Percentiles rank a stretch among this genome's conserved stretches.
These are phyloP conservation scores for Hebeloma cylindrosporum DNA, from an alignment of 768 basidiomycete genomes.

Conservation along the genomic window DNA sequence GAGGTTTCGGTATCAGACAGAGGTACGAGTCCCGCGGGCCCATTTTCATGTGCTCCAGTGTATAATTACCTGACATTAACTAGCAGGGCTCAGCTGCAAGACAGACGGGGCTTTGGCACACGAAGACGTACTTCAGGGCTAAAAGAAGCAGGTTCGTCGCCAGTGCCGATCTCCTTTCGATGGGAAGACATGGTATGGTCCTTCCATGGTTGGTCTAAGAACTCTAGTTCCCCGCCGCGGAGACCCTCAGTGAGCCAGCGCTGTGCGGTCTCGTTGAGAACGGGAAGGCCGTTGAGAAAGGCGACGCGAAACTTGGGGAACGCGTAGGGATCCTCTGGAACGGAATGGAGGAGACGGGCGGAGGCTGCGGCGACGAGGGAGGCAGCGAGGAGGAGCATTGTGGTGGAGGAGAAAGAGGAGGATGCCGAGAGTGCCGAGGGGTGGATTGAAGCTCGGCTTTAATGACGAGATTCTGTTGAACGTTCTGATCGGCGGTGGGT, in stretches of 20 bases:
- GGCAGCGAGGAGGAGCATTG: constrained; percentile 28
- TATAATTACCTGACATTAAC: constrained; percentile 35
- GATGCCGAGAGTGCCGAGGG: constrained; percentile 22
- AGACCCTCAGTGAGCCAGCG: constrained; percentile 75
- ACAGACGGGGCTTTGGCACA: no score
- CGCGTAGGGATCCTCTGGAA: constrained; percentile 78
- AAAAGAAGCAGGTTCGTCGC: constrained; percentile 33
- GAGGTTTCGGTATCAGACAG: constrained; percentile 73
- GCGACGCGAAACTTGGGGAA: constrained; percentile 81
- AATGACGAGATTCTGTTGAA: constrained; percentile 18
- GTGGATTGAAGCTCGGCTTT: constrained; percentile 16
- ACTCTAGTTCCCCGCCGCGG: constrained; percentile 73
- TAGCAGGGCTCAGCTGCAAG: constrained; percentile 7
- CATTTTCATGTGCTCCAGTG: constrained; percentile 75
- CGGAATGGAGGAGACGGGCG: constrained; percentile 58
- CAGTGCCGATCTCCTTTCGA: constrained; percentile 62
- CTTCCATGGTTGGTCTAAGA: constrained; percentile 65
- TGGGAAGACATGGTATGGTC: constrained; percentile 36
- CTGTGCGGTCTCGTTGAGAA: constrained; percentile 69
- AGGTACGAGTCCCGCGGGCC: constrained; percentile 69
- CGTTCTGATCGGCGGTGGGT: constrained; percentile 34
- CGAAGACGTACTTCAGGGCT: constrained; percentile 37
- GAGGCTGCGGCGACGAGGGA: constrained; percentile 27
- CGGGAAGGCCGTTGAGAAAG: constrained; percentile 77
- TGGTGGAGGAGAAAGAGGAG: constrained; percentile 8